A percentile compares a stretch with the other conserved stretches of the same genome.
Evolutionary conservation across 139 green algal genomes (phyloP).

Genomic region (Tetradesmus obliquus): DNA sequence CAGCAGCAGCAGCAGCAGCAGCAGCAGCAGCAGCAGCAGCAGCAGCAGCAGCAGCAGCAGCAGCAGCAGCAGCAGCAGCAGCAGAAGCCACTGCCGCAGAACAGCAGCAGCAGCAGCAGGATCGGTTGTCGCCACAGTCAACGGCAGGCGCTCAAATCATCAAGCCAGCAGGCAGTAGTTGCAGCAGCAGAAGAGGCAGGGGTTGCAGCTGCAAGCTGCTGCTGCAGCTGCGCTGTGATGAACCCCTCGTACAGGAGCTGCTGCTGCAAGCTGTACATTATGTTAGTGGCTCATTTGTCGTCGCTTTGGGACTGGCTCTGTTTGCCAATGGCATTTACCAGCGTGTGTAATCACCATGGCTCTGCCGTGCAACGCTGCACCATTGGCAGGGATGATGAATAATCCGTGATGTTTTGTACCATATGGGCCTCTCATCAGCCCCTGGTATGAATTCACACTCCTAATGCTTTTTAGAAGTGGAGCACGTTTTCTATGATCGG

Average conservation of each 20-base stretch:
- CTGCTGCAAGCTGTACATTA: not conserved
- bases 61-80: not conserved
- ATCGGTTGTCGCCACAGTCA: not conserved
- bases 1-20: not conserved
- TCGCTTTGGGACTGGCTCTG: not conserved
- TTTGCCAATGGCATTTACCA: conserved; percentile 36
- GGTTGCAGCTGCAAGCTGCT: not conserved
- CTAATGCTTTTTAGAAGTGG: too few species aligned
- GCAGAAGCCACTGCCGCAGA: not conserved
- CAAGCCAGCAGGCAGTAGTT: not conserved
- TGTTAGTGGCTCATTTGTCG: conserved; percentile 3
- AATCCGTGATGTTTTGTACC: too few species aligned
- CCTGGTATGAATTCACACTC: too few species aligned
- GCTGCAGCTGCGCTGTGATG: not conserved
- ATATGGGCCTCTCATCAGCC: too few species aligned
- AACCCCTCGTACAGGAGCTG: not conserved
- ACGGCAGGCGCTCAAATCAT: not conserved
- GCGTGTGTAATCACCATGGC: not conserved
- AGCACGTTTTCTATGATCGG: too few species aligned
- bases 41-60: not conserved
- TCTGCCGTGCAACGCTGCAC: too few species aligned
- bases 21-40: conserved; percentile 11
- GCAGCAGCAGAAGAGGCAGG: not conserved
- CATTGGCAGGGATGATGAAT: too few species aligned
- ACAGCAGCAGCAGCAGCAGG: conserved; percentile 15